These are phyloP conservation scores for Penicillium hesseltinei DNA, from an alignment of 2,329 filamentous ascomycete genomes.

Conservation along the genomic window DNA sequence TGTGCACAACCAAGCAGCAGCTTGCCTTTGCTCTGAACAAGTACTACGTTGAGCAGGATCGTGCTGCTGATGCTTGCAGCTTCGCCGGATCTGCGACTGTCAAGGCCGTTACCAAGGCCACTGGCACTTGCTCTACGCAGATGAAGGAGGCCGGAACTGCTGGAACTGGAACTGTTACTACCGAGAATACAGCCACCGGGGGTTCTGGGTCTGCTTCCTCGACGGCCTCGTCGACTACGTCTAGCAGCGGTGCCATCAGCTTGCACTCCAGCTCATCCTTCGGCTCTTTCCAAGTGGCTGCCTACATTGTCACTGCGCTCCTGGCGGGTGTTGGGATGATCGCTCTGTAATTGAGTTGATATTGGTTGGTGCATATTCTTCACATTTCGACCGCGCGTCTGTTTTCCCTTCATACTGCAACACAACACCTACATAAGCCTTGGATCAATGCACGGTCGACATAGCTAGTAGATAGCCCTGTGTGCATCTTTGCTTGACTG, in stretches of 20 bases:
- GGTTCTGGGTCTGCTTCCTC: slow-evolving; percentile 12
- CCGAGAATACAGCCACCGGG: slow-evolving; percentile 28
- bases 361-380: background rate
- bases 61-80: slow-evolving; percentile 40
- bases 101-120: slow-evolving; percentile 34
- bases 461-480: background rate
- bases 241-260: slow-evolving; percentile 24
- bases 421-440: background rate
- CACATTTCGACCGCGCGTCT: background rate
- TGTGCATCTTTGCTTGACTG: background rate
- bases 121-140: slow-evolving; percentile 38
- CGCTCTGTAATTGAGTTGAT: slow-evolving; percentile 31
- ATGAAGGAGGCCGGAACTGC: slow-evolving; percentile 42
- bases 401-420: background rate
- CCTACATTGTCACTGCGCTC: slow-evolving; percentile 35
- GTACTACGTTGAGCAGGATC: slow-evolving; percentile 44
- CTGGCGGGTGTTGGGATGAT: slow-evolving; percentile 42
- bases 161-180: slow-evolving; percentile 44
- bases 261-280: slow-evolving; percentile 30
- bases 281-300: slow-evolving; percentile 35
- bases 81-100: slow-evolving; percentile 44
- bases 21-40: slow-evolving; percentile 47
- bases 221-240: slow-evolving; percentile 18
- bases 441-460: background rate
- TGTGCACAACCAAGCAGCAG: slow-evolving; percentile 44